Evolutionary conservation across 2,329 filamentous ascomycete species (phyloP).

Genomic region (Colletotrichum spinosum): DNA sequence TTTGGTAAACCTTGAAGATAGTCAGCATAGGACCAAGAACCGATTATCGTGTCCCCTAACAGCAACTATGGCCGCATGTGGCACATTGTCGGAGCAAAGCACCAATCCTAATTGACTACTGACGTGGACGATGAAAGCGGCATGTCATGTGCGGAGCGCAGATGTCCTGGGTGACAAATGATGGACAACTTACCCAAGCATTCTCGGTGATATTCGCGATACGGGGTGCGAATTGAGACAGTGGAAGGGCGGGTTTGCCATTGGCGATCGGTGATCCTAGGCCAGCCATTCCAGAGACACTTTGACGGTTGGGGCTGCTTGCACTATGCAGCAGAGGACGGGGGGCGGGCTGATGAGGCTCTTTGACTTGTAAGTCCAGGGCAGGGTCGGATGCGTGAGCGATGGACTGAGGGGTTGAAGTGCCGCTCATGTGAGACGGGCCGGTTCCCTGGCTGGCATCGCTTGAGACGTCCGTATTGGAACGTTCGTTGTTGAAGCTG

Average conservation of each 20-base stretch:
- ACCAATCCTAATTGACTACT: background rate
- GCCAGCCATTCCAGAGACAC: constrained; percentile 73
- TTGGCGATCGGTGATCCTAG: constrained; percentile 66
- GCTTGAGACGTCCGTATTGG: constrained; percentile 66
- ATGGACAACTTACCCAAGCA: constrained; percentile 76
- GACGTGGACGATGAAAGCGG: too few relatives aligned
- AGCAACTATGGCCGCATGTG: constrained; percentile 5
- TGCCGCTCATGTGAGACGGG: constrained; percentile 74
- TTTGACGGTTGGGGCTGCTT: constrained; percentile 67
- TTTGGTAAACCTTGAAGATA: constrained; percentile 82
- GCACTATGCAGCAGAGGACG: constrained; percentile 53
- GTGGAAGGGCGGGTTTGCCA: constrained; percentile 68
- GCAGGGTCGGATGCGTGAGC: constrained; percentile 74
- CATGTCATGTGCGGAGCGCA: background rate
- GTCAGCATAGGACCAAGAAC: constrained; percentile 40
- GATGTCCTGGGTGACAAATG: background rate
- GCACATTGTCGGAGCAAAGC: constrained; percentile 15
- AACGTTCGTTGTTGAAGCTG: constrained; percentile 75
- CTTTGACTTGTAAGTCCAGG: constrained; percentile 72
- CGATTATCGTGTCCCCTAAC: constrained; percentile 2
- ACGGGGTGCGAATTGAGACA: constrained; percentile 84
- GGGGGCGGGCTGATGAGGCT: constrained; percentile 42
- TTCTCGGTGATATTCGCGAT: constrained; percentile 84
- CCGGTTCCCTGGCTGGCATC: constrained; percentile 71
- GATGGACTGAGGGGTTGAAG: constrained; percentile 80